Evolutionary conservation across 148 eudicot species (phyloP).

Genomic region (Dysphania ambrosioides): DNA sequence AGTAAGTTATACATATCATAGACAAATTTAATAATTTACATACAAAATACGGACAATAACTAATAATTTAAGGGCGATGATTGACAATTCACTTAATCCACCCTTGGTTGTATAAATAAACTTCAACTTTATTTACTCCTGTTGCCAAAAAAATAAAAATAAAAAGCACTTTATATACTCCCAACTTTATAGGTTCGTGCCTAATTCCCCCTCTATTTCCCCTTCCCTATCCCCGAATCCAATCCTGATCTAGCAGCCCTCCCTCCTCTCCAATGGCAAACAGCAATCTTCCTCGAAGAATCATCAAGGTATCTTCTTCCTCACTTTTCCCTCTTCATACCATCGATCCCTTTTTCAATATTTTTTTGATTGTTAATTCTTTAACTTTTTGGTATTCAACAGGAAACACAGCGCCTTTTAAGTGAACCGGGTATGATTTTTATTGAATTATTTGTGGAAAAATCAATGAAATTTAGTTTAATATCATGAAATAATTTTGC

Average conservation of each 20-base stretch:
- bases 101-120: no score
- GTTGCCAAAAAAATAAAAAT: no score
- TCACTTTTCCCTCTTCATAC: background rate
- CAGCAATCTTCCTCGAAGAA: constrained; percentile 38
- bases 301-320: constrained; percentile 27
- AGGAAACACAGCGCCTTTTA: constrained; percentile 97
- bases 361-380: background rate
- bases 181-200: no score
- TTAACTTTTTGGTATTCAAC: constrained; percentile 1
- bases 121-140: no score
- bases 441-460: background rate
- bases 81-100: no score
- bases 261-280: constrained; percentile 29
- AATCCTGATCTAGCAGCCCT: constrained; percentile 1
- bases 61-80: no score
- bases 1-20: no score
- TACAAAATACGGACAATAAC: no score
- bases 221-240: background rate
- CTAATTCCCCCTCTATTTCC: background rate
- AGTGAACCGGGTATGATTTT: constrained; percentile 70
- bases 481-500: background rate
- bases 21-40: no score
- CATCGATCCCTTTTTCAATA: background rate
- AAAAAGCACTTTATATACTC: no score
- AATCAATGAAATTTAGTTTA: background rate